A percentile compares a stretch with the other conserved stretches of the same genome.
phyloP scores from a whole-genome alignment of 208 protist genomes.

The Leishmania amazonensis region DNA sequence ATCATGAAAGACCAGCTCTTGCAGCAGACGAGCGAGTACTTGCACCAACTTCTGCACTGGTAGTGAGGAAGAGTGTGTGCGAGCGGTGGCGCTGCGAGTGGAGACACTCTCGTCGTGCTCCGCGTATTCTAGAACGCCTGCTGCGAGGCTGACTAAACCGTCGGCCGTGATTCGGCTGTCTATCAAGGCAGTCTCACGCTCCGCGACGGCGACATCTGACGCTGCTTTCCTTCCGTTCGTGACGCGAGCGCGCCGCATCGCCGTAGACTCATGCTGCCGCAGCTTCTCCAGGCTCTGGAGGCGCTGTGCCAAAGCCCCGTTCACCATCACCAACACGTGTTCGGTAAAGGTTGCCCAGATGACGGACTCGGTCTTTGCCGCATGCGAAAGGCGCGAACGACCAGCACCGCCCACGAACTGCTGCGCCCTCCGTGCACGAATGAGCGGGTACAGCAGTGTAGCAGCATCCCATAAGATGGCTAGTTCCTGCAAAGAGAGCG shows the following conservation, averaged over 20 bases:
- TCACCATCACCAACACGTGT: constrained; percentile 22
- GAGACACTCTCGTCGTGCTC: constrained; percentile 23
- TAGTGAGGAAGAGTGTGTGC: constrained; percentile 12
- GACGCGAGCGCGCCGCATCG: constrained; percentile 21
- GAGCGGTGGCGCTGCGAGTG: constrained; percentile 24
- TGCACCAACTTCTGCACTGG: constrained; percentile 32
- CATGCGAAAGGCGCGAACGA: background rate
- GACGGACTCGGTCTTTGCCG: constrained; percentile 19
- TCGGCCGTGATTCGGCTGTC: constrained; percentile 3
- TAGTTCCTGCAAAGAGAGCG: constrained; percentile 33
- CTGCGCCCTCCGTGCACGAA: constrained; percentile 28
- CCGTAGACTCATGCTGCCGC: constrained; percentile 17
- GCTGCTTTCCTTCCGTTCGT: background rate
- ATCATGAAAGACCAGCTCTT: constrained; percentile 65
- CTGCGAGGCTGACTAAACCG: constrained; percentile 11
- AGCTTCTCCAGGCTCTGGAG: constrained; percentile 19
- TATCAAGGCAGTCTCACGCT: background rate
- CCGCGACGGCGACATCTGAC: background rate
- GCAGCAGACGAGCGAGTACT: constrained; percentile 40
- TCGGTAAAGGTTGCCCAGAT: constrained; percentile 29
- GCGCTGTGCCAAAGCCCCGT: constrained; percentile 25
- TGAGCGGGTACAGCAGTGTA: constrained; percentile 42
- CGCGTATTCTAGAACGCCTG: constrained; percentile 24
- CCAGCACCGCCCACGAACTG: background rate
- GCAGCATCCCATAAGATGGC: constrained; percentile 51